These are phyloP conservation scores for Phenoliferia sp. DNA, from an alignment of 1,284 basidiomycete species.

Conservation along the genomic window DNA sequence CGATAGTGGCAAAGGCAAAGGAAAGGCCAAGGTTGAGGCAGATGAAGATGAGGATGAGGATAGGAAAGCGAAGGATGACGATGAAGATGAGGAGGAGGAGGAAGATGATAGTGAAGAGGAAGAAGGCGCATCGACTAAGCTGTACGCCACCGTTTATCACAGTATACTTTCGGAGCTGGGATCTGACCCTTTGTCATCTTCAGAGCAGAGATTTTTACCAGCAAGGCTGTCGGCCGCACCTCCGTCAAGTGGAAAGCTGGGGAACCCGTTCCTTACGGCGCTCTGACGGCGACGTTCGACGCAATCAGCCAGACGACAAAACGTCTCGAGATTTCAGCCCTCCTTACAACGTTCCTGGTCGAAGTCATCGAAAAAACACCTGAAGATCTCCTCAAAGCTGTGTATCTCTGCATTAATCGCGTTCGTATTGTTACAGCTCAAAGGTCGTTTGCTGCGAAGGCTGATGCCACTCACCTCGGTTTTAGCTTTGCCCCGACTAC, in stretches of 20 bases:
- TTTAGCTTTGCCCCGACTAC: conserved; percentile 88
- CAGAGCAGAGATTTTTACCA: conserved; percentile 64
- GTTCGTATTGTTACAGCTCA: conserved; percentile 49
- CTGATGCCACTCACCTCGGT: background rate
- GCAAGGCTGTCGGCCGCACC: conserved; percentile 67
- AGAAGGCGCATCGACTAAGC: conserved; percentile 41
- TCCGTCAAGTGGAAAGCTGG: conserved; percentile 58
- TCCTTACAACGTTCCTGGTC: conserved; percentile 81
- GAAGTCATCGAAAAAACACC: conserved; percentile 82
- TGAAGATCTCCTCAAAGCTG: conserved; percentile 71
- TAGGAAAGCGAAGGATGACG: conserved; percentile 37
- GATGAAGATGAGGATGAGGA: conserved; percentile 39
- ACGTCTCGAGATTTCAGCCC: conserved; percentile 84
- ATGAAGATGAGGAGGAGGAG: conserved; percentile 36
- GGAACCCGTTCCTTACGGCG: conserved; percentile 73
- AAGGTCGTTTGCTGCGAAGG: background rate
- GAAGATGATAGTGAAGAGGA: conserved; percentile 48
- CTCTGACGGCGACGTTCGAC: conserved; percentile 80
- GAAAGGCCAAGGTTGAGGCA: conserved; percentile 40
- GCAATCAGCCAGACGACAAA: conserved; percentile 94
- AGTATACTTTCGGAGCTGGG: conserved; percentile 60
- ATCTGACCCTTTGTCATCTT: background rate
- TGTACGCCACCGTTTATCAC: conserved; percentile 38
- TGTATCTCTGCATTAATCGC: conserved; percentile 96
- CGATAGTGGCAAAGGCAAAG: conserved; percentile 13